Evolutionary conservation across 2,329 filamentous ascomycete genomes (phyloP), one percentile per base, ranked within the genome.

Genomic region (Penicillium sp.): DNA sequence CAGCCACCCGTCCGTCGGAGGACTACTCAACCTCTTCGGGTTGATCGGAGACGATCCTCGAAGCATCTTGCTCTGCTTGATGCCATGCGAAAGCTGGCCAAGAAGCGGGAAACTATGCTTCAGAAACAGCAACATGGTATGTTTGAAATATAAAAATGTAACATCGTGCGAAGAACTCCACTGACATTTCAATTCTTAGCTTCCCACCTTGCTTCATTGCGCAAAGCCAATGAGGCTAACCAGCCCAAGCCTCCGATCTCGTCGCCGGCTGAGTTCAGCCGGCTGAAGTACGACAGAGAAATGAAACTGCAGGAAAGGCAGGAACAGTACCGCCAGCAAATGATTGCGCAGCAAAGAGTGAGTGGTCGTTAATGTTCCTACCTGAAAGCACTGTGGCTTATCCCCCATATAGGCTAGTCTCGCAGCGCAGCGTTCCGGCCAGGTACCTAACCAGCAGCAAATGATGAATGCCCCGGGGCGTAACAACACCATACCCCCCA

Each of bases 71-170:
- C 89, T 44, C 82, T 97, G 66, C 87, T 99, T 63, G 93, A 97
- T 74, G 90, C 90, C 3, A 97, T 97, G 90, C 85, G 92, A 40
- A 99, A 97, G 72, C 75, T 96, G 46, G 92, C 92, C 1, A 95
- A 96, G 80, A 97, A 97, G 76, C 85, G 93, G 26, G 94, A 99
- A 75, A 89, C 89, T 11, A 82, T 85, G 26, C 79, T 86, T 29
- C 91, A 94, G 70, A 97, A 97, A 78, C 90, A 94, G 70, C 89
- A 93, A 69, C 91, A 97, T 70, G 81, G 80, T 81, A 73, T 71
- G 73, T 59, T 46, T 32, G 16, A 31, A n/a, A 24, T 39, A 46
- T 4, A 22, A 32, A 10, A 9, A 8, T 3, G 14, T 22, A 20
- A 29, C n/a, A 16, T 31, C 11, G 40, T 42, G 24, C 14, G n/a